These are phyloP conservation scores for Ophiostoma sp. DNA, from an alignment of 2,329 filamentous ascomycete species.

Conservation along the genomic window DNA sequence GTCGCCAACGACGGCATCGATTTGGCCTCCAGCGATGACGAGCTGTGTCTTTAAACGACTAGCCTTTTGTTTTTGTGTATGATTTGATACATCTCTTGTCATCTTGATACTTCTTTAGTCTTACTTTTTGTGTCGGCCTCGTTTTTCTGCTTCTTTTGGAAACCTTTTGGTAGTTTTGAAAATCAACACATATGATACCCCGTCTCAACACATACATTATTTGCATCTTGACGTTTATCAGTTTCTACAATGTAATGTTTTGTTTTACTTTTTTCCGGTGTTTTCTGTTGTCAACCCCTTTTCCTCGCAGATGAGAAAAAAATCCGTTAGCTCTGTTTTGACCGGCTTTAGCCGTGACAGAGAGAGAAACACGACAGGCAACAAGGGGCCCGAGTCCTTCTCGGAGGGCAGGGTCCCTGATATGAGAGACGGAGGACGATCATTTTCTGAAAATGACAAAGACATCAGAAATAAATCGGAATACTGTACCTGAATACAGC, in stretches of 20 bases:
- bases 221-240: background rate
- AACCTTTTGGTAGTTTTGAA: background rate
- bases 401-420: background rate
- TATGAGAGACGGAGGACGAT: background rate
- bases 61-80: background rate
- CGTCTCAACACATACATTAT: background rate
- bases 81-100: slow-evolving; percentile 8
- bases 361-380: background rate
- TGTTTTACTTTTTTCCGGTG: background rate
- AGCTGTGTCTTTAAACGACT: slow-evolving; percentile 28
- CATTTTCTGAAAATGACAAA: background rate
- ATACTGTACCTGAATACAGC: background rate
- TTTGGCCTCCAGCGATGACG: slow-evolving; percentile 28
- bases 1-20: background rate
- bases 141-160: background rate
- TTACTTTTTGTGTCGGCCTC: background rate
- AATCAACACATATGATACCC: background rate
- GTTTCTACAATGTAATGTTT: background rate
- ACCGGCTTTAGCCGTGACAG: slow-evolving; percentile 11
- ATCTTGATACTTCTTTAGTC: background rate
- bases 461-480: background rate
- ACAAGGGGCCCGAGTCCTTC: background rate
- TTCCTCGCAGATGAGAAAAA: background rate
- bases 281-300: background rate
- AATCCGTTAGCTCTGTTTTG: background rate